These are phyloP conservation scores for Chaetomium fimeti DNA, from an alignment of 495 filamentous ascomycete genomes.

Conservation along the genomic window DNA sequence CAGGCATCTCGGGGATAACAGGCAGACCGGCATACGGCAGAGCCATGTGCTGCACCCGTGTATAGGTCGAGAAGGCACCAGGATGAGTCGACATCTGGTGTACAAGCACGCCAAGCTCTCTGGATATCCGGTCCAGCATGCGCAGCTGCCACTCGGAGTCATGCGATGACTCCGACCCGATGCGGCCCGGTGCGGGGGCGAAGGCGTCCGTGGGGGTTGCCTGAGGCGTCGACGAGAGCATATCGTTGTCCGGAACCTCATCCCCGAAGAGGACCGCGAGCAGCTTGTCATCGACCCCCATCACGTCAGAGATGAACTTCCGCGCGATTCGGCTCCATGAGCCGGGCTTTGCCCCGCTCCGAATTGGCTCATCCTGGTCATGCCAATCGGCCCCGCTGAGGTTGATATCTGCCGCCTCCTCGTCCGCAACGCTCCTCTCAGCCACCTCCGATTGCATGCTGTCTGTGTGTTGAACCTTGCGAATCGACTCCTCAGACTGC, in stretches of 20 bases:
- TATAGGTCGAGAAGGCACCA: slow-evolving; percentile 78
- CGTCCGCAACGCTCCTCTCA: slow-evolving; percentile 29
- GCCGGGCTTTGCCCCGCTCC: slow-evolving; percentile 53
- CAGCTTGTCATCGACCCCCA: slow-evolving; percentile 84
- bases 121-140: slow-evolving; percentile 78
- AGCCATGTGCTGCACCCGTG: slow-evolving; percentile 50
- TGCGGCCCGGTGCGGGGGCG: slow-evolving; percentile 29
- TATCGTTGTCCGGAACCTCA: slow-evolving; percentile 61
- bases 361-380: slow-evolving; percentile 39
- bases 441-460: slow-evolving; percentile 24
- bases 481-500: slow-evolving; percentile 37
- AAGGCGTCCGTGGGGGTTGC: slow-evolving; percentile 29
- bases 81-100: slow-evolving; percentile 71
- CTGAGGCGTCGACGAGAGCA: slow-evolving; percentile 45
- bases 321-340: slow-evolving; percentile 81
- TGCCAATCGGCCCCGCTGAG: slow-evolving; percentile 41
- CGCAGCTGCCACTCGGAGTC: slow-evolving; percentile 68
- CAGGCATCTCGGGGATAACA: slow-evolving; percentile 50
- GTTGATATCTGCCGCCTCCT: slow-evolving; percentile 37
- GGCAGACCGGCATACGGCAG: slow-evolving; percentile 57
- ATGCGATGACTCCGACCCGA: slow-evolving; percentile 38
- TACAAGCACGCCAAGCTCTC: slow-evolving; percentile 79
- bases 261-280: slow-evolving; percentile 88
- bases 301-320: slow-evolving; percentile 80
- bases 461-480: slow-evolving; percentile 17